Evolutionary conservation across 352 stramenopile genomes (phyloP).

Genomic region (Globisporangium acanthophoron): DNA sequence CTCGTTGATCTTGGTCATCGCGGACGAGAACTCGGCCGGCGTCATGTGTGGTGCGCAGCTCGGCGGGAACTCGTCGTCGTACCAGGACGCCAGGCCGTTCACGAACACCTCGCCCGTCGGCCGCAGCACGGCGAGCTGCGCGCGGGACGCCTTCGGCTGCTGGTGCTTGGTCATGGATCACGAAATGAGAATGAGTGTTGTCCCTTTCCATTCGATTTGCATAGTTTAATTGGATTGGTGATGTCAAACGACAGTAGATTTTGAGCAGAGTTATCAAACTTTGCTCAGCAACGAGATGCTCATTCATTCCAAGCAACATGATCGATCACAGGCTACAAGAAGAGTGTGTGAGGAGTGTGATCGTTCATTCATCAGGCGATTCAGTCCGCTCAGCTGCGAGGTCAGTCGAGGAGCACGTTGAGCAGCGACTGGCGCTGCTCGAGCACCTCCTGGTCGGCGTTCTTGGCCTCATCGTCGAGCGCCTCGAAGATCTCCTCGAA

Average conservation of each 20-base stretch:
- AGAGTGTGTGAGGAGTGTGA: too few species aligned
- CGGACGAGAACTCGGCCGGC: conserved; percentile 55
- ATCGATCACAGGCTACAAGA: too few species aligned
- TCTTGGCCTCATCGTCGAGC: conserved; percentile 64
- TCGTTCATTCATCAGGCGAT: too few species aligned
- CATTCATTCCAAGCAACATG: too few species aligned
- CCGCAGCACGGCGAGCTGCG: not conserved
- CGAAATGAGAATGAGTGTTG: not conserved
- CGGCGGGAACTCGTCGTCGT: conserved; percentile 69
- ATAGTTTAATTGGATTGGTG: not conserved
- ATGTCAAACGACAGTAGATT: not conserved
- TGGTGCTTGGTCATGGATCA: not conserved
- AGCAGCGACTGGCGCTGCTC: conserved; percentile 72
- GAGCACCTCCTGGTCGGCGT: conserved; percentile 57
- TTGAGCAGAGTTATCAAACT: too few species aligned
- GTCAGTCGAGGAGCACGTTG: conserved; percentile 56
- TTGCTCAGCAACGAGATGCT: too few species aligned
- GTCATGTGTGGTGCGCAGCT: conserved; percentile 43
- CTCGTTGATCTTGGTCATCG: conserved; percentile 72
- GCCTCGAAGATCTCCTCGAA: conserved; percentile 81
- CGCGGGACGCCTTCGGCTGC: not conserved
- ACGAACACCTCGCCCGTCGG: not conserved
- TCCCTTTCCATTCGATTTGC: not conserved
- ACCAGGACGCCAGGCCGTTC: conserved; percentile 68
- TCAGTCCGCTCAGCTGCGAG: too few species aligned